These are phyloP conservation scores for Coelastrella sp. DNA, from an alignment of 139 green algal genomes.

Conservation along the genomic window DNA sequence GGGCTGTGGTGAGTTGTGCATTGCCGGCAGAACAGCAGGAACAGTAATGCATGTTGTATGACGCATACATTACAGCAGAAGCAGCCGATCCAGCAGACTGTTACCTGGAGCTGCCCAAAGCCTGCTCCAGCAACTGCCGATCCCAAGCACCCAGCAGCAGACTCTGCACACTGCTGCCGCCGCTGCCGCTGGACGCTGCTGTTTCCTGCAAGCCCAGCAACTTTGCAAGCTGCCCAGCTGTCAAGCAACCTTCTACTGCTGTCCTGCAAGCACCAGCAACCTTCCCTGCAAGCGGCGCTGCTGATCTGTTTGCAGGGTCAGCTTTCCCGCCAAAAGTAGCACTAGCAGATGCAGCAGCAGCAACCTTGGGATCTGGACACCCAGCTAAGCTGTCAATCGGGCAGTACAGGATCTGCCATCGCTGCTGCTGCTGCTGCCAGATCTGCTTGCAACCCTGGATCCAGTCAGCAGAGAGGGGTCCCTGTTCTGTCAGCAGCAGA, in stretches of 20 bases:
- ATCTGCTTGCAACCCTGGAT: slow-evolving; percentile 8
- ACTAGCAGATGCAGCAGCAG: not conserved
- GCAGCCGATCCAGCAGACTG: too few relatives aligned
- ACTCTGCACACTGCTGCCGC: not conserved
- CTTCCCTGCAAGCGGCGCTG: not conserved
- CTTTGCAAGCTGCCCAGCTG: slow-evolving; percentile 2
- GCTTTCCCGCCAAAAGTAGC: not conserved
- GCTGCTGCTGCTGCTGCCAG: slow-evolving; percentile 33
- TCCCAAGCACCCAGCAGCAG: not conserved
- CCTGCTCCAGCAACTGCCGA: not conserved
- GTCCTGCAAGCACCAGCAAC: not conserved
- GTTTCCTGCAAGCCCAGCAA: not conserved
- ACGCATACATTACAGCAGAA: too few relatives aligned
- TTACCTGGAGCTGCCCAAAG: not conserved
- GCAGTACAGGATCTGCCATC: slow-evolving; percentile 24
- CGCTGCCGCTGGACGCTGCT: slow-evolving; percentile 9
- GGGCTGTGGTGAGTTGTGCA: too few relatives aligned
- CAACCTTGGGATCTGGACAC: not conserved
- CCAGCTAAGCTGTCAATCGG: slow-evolving; percentile 12
- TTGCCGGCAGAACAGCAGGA: too few relatives aligned
- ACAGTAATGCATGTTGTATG: too few relatives aligned
- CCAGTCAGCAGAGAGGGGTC: slow-evolving; percentile 13
- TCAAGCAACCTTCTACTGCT: slow-evolving; percentile 21
- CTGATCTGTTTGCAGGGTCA: not conserved
- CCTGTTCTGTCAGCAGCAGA: slow-evolving; percentile 38